These are phyloP conservation scores for Myriosclerotinia scirpicola DNA, from an alignment of 2,329 filamentous ascomycete species.

Conservation along the genomic window DNA sequence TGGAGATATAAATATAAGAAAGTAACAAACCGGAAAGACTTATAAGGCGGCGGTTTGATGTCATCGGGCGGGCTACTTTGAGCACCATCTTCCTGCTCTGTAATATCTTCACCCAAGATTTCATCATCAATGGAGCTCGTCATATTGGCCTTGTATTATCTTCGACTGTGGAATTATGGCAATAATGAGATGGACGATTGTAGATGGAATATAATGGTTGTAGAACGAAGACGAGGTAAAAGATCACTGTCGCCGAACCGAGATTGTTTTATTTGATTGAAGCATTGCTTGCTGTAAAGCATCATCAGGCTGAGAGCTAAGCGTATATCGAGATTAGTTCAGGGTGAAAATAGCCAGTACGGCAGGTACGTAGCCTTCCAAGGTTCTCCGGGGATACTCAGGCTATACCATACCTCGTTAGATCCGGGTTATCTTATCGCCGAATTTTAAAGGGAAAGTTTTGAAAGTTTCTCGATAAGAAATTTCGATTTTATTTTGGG, in stretches of 20 bases:
- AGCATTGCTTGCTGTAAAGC: conserved; percentile 9
- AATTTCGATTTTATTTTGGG: conserved; percentile 18
- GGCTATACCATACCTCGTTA: conserved; percentile 15
- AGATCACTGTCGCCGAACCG: conserved; percentile 8
- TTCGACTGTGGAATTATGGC: not conserved
- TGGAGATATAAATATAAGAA: not conserved
- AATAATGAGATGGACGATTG: not conserved
- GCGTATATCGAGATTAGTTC: not conserved
- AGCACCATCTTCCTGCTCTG: conserved; percentile 14
- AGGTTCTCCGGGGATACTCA: not conserved
- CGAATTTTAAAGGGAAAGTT: conserved; percentile 15
- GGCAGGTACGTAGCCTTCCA: conserved; percentile 10
- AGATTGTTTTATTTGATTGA: conserved; percentile 7
- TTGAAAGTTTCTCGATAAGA: conserved; percentile 26
- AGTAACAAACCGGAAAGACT: conserved; percentile 5
- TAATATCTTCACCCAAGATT: conserved; percentile 19
- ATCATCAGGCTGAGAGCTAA: conserved; percentile 14
- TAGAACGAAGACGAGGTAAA: not conserved
- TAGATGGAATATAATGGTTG: conserved; percentile 1
- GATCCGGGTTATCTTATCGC: conserved; percentile 20
- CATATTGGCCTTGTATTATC: conserved; percentile 4
- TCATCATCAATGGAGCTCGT: conserved; percentile 18
- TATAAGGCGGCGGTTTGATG: conserved; percentile 9
- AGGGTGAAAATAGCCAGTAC: conserved; percentile 19
- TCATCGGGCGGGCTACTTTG: conserved; percentile 1